Evolutionary conservation across 2,329 filamentous ascomycete genomes (phyloP).

Genomic region (Ceratocystis papillata): DNA sequence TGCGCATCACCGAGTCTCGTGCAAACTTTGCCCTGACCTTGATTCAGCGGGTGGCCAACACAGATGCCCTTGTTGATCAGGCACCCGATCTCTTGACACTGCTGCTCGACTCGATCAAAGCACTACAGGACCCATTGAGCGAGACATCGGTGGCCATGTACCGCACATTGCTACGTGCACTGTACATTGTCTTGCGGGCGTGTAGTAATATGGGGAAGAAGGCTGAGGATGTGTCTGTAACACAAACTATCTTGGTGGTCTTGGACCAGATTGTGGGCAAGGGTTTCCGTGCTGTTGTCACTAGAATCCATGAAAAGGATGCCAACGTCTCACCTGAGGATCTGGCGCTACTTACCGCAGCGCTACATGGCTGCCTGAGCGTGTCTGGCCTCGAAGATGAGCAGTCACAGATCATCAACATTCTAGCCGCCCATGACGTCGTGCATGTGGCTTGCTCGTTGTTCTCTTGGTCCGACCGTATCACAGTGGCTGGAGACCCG

Average conservation of each 20-base stretch:
- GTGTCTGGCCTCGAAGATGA: conserved; percentile 65
- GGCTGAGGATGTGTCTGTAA: conserved; percentile 34
- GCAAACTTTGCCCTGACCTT: conserved; percentile 74
- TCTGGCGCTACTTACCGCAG: conserved; percentile 74
- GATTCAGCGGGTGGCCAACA: conserved; percentile 64
- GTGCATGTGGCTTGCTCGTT: conserved; percentile 74
- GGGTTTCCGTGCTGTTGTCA: conserved; percentile 72
- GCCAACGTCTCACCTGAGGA: conserved; percentile 53
- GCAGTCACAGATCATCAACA: conserved; percentile 58
- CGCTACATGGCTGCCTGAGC: conserved; percentile 72
- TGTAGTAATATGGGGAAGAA: conserved; percentile 35
- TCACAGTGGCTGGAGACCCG: conserved; percentile 68
- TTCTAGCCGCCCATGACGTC: conserved; percentile 59
- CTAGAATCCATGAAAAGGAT: conserved; percentile 63
- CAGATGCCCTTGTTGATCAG: conserved; percentile 40
- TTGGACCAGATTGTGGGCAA: conserved; percentile 67
- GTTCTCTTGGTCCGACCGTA: conserved; percentile 85
- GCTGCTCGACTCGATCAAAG: conserved; percentile 43
- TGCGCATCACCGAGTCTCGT: conserved; percentile 61
- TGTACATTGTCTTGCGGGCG: conserved; percentile 70
- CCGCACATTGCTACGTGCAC: conserved; percentile 67
- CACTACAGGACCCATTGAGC: conserved; percentile 44
- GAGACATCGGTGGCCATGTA: conserved; percentile 56
- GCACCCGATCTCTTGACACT: conserved; percentile 42
- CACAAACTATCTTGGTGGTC: conserved; percentile 63